phyloP scores from a whole-genome alignment of 148 eudicot genomes.

The Rhododendron mucronatum region DNA sequence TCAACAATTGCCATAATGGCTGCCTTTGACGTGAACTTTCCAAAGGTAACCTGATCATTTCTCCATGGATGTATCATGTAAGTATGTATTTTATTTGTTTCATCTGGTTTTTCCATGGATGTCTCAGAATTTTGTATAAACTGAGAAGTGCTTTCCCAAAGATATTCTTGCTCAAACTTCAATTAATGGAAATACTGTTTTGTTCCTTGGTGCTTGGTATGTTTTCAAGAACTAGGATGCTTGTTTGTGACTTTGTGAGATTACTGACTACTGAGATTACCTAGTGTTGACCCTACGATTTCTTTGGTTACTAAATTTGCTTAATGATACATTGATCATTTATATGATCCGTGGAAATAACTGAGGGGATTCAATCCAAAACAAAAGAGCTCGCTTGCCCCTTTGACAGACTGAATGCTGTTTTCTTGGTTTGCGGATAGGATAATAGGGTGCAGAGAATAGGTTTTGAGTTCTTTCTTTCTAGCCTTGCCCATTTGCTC shows the following conservation, averaged over 20 bases:
- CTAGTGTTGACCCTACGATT: not conserved
- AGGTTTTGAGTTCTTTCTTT: too few relatives aligned
- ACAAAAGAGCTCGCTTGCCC: too few relatives aligned
- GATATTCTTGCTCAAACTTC: not conserved
- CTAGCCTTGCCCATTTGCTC: not conserved
- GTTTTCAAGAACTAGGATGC: not conserved
- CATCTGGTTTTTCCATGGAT: not conserved
- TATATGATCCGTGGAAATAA: too few relatives aligned
- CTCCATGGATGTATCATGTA: not conserved
- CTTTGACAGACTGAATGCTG: too few relatives aligned
- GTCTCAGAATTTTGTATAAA: not conserved
- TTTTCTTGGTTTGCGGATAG: too few relatives aligned
- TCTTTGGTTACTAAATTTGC: not conserved
- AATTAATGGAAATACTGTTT: not conserved
- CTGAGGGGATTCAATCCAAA: too few relatives aligned
- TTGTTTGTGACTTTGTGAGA: not conserved
- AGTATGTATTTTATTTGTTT: not conserved
- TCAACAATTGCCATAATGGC: constrained; percentile 93
- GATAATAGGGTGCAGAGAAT: too few relatives aligned
- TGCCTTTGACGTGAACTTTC: constrained; percentile 57
- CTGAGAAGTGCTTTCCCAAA: not conserved
- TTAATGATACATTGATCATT: not conserved
- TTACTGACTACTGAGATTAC: not conserved
- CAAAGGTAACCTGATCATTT: constrained; percentile 47
- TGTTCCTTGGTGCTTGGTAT: not conserved